phyloP scores from a whole-genome alignment of 345 rosid genomes.

The Barbarea vulgaris region DNA sequence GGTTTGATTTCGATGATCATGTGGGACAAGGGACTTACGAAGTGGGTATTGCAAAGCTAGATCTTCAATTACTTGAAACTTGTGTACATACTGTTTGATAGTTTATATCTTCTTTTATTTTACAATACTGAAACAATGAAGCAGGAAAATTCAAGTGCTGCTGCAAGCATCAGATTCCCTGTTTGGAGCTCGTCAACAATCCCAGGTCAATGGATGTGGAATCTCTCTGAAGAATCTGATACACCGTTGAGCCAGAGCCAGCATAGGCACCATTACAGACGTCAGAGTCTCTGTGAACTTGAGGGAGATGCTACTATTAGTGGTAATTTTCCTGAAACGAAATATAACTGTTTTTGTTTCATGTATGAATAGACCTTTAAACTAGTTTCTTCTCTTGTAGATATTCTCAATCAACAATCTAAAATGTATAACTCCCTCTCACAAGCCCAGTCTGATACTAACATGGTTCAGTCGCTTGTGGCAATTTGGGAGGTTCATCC shows the following conservation, averaged over 20 bases:
- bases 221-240: conserved; percentile 48
- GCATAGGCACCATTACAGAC: conserved; percentile 46
- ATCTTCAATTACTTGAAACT: conserved; percentile 48
- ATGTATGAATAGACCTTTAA: conserved; percentile 16
- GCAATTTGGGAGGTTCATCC: conserved; percentile 95
- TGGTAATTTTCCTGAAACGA: conserved; percentile 56
- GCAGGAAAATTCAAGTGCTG: conserved; percentile 62
- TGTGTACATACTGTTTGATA: conserved; percentile 8
- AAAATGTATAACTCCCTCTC: conserved; percentile 72
- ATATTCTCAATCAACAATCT: conserved; percentile 73
- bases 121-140: conserved; percentile 31
- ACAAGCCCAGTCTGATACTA: conserved; percentile 68
- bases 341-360: neutral
- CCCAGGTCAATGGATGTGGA: conserved; percentile 85
- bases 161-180: conserved; percentile 49
- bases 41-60: conserved; percentile 40
- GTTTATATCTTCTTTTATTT: neutral
- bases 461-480: conserved; percentile 94
- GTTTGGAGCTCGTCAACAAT: conserved; percentile 74
- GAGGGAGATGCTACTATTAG: conserved; percentile 82
- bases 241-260: conserved; percentile 50
- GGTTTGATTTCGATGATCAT: conserved; percentile 37
- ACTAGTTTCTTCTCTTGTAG: conserved; percentile 49
- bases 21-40: conserved; percentile 42
- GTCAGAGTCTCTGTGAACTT: conserved; percentile 85